Evolutionary conservation across 169 alveolate genomes (phyloP), one percentile per base, ranked within the genome.

Genomic region (Cryptosporidium ryanae): DNA sequence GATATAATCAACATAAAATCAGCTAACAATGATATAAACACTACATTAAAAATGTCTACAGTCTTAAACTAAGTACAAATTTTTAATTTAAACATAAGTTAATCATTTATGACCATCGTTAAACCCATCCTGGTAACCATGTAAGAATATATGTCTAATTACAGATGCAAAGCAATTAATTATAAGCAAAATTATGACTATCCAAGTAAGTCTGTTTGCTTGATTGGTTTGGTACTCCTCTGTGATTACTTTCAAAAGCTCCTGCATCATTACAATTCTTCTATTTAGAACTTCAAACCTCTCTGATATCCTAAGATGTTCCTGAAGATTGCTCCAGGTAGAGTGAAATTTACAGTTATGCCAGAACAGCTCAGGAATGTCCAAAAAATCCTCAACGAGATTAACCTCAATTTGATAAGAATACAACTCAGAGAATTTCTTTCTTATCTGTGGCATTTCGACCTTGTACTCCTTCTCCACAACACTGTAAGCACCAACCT

Each of bases 291-390:
- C 87, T 59, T 76, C 65, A 59, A 76, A 70, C 32, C 87, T 76
- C 27, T 55, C 87, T 0, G 87, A 48, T 23, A 76, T 76, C 34
- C 63, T 64, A 29, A 76, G 59, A 61, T 76, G 63, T 21, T 76
- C 64, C 12, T 76, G 87, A 1, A 76, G 64, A 61, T 18, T 59
- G 13, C 71, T 57, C 87, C 87, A 76, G 13, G 63, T 70, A 4
- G 68, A 59, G 50, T 76, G 87, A 55, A 76, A 76, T 29, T 34
- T 55, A 61, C 50, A 76, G 38, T 82, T 91, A 23, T 91, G 84
- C 94, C 94, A 91, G 54, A 91, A 91, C 43, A 89, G 76, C 44
- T 91, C 94, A 10, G 94, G 94, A n/a, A 91, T 66, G n/a, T 91
- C 94, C 38, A 91, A 82, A 66, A 91, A 91, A 43, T 91, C 94